A percentile compares a stretch with the other conserved stretches of the same genome.
These are phyloP conservation scores for Scutellaria barbata DNA, from an alignment of 257 asterid genomes.

Conservation along the genomic window DNA sequence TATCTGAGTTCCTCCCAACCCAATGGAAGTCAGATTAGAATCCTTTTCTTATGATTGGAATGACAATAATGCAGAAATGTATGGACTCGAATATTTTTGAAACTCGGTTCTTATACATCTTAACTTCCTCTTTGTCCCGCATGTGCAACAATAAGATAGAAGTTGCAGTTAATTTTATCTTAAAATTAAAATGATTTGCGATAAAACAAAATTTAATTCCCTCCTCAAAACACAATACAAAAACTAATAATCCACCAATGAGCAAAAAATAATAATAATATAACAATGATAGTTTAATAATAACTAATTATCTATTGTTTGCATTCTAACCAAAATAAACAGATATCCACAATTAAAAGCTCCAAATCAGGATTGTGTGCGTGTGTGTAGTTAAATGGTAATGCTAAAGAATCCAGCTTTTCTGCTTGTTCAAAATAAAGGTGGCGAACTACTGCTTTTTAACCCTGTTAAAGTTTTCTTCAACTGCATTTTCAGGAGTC, in stretches of 20 bases:
- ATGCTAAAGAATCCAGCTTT: neutral
- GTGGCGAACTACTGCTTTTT: neutral
- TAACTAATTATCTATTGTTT: constrained; percentile 5
- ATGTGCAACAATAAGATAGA: neutral
- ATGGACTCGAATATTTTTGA: constrained; percentile 1
- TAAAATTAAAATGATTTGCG: constrained; percentile 9
- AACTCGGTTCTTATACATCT: neutral
- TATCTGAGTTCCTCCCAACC: neutral
- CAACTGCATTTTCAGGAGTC: constrained; percentile 17
- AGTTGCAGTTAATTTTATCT: constrained; percentile 14
- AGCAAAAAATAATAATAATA: neutral
- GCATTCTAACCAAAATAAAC: constrained; percentile 22
- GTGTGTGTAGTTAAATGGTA: constrained; percentile 9
- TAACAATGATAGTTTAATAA: neutral
- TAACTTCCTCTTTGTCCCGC: constrained; percentile 16
- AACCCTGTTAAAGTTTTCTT: constrained; percentile 18
- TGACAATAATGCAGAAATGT: constrained; percentile 2
- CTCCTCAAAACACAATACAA: neutral
- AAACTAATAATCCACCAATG: neutral
- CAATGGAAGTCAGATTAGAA: neutral
- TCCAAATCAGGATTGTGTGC: neutral
- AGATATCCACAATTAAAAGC: neutral
- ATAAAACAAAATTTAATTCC: neutral
- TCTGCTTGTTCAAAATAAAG: constrained; percentile 24
- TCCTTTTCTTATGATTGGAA: constrained; percentile 15